Conservation (phyloP, 225 moss, liverwort and hornwort species). For the Takakia lepidozioides region DNA sequence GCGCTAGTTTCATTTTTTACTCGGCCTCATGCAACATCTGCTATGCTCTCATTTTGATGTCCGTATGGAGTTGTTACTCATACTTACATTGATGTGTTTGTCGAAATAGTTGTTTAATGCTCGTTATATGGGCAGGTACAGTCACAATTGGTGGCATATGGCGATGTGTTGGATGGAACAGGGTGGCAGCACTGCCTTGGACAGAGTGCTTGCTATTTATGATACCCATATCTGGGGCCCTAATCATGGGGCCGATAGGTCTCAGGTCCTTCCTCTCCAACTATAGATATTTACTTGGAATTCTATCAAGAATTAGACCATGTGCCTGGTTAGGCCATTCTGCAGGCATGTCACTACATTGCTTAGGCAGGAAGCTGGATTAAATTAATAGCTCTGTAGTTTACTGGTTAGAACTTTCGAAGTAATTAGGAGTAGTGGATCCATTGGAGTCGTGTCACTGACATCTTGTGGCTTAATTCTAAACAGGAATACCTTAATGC, state of each 20-base stretch:
- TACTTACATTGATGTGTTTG: background rate
- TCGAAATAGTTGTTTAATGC: background rate
- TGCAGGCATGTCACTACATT: too few species aligned
- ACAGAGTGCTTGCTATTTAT: slow-evolving; percentile 46
- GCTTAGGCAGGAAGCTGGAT: too few species aligned
- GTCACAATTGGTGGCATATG: slow-evolving; percentile 81
- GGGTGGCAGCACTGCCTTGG: slow-evolving; percentile 31
- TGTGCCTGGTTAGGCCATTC: too few species aligned
- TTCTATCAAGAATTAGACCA: too few species aligned
- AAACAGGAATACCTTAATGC: slow-evolving; percentile 59
- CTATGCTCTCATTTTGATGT: too few species aligned
- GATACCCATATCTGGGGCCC: slow-evolving; percentile 51
- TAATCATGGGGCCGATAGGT: slow-evolving; percentile 15
- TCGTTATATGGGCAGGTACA: slow-evolving; percentile 29
- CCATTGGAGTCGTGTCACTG: slow-evolving; percentile 2
- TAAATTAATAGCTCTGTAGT: too few species aligned
- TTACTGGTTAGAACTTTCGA: too few species aligned
- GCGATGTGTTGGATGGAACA: slow-evolving; percentile 63
- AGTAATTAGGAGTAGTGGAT: background rate
- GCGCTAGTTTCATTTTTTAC: too few species aligned
- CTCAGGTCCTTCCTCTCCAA: slow-evolving; percentile 38
- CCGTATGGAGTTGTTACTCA: too few species aligned
- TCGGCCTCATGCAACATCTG: too few species aligned
- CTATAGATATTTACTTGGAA: too few species aligned
- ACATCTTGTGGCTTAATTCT: background rate